These are phyloP conservation scores for Aphanomyces euteiches DNA, from an alignment of 352 stramenopile species.

Conservation along the genomic window DNA sequence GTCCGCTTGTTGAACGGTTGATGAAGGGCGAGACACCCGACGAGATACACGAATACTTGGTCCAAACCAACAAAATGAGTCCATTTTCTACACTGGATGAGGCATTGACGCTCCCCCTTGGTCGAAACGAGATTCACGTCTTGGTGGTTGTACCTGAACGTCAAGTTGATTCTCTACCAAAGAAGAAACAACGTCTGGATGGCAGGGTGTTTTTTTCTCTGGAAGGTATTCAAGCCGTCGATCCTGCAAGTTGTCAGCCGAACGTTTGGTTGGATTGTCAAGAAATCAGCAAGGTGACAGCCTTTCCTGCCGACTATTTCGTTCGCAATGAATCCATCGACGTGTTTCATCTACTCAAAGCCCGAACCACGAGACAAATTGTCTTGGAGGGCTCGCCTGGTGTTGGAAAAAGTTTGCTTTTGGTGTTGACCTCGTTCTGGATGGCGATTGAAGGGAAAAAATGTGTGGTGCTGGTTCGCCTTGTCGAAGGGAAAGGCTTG, in stretches of 20 bases:
- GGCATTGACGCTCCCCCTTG: not conserved
- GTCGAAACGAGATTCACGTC: not conserved
- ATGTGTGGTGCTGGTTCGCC: not conserved
- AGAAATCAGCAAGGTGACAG: not conserved
- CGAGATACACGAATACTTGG: too few species aligned
- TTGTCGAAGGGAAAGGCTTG: not conserved
- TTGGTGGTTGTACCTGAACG: not conserved
- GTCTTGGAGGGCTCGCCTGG: not conserved
- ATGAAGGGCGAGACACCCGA: too few species aligned
- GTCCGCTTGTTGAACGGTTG: too few species aligned
- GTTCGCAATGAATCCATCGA: not conserved
- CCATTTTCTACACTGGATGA: not conserved
- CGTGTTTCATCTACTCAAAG: not conserved
- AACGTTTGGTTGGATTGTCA: not conserved
- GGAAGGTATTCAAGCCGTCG: not conserved
- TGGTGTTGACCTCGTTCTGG: not conserved
- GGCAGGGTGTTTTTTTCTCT: not conserved
- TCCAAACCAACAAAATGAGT: not conserved
- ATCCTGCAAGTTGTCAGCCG: not conserved
- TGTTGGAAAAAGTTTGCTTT: constrained; percentile 3
- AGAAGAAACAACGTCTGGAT: not conserved
- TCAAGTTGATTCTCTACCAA: not conserved
- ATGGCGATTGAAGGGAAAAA: not conserved
- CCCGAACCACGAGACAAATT: not conserved
- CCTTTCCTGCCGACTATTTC: not conserved